A percentile compares a stretch with the other conserved stretches of the same genome.
Conservation (phyloP, 108 stramenopile genomes). For the Discostella pseudostelligera region DNA sequence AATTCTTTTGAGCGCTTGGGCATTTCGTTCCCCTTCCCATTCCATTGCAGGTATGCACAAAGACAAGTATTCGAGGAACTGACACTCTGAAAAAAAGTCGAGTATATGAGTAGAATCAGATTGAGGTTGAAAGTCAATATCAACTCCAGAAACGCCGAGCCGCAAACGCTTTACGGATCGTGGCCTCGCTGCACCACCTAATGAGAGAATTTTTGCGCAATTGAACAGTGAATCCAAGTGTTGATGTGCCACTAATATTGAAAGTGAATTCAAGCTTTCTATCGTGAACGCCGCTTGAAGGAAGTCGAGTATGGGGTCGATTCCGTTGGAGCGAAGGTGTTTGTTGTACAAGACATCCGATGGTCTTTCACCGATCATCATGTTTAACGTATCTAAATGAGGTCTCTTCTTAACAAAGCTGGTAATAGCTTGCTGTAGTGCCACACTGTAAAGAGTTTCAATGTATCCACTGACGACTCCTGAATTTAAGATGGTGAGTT, state of each 20-base stretch:
- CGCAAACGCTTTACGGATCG: background rate
- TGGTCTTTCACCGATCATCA: constrained; percentile 1
- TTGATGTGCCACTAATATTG: background rate
- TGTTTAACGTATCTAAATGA: constrained; percentile 1
- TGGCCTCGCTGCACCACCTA: constrained; percentile 1
- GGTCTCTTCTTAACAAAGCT: background rate
- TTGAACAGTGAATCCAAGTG: constrained; percentile 4
- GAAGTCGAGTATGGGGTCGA: constrained; percentile 14
- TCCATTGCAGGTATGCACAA: constrained; percentile 4
- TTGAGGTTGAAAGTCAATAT: background rate
- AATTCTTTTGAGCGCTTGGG: background rate
- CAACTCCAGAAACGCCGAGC: background rate
- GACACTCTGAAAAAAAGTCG: constrained; percentile 15
- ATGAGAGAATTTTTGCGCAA: background rate
- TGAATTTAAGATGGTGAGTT: constrained; percentile 5
- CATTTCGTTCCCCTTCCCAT: constrained; percentile 2
- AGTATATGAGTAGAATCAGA: constrained; percentile 11
- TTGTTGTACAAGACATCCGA: constrained; percentile 14
- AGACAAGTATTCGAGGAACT: background rate
- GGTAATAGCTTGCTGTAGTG: constrained; percentile 7
- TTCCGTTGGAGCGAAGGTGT: constrained; percentile 6
- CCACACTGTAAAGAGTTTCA: constrained; percentile 16
- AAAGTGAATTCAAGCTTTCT: constrained; percentile 7
- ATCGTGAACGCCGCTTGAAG: background rate
- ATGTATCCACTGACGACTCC: constrained; percentile 14